Evolutionary conservation across 1,284 basidiomycete species (phyloP), one percentile per base, ranked within the genome.

Genomic region (Peniophora sp.): DNA sequence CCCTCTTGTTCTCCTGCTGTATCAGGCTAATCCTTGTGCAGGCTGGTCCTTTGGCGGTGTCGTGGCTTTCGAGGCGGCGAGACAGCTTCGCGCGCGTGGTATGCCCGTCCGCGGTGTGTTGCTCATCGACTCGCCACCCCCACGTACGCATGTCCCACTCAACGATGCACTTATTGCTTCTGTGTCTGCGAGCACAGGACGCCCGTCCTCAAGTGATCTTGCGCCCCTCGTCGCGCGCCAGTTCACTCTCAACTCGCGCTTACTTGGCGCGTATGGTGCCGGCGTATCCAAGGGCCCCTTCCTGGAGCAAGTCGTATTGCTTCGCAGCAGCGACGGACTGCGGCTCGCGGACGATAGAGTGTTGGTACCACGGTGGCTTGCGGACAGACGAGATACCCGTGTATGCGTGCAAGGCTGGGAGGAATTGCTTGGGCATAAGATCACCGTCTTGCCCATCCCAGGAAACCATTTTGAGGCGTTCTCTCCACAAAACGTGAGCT

Each of bases 21-120:
- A 32, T 6, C 12, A 32, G 6, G 11, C 6, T 53, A 36, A 36
- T 36, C 10, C 34, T 36, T n/a, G n/a, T n/a, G n/a, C n/a, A 84
- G 85, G 85, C 0, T 88, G 86, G 85, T 89, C 85, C 3, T 85
- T 88, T 59, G 85, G 85, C 16, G 85, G 85, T 2, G 75, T 86
- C 10, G 75, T 79, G 0, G 82, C 85, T 0, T 85, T 78, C 57
- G 83, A 86, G 58, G 65, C 77, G 5, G 76, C 81, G n/a, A 71
- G 71, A 1, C 72, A 77, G 36, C 71, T 87, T n/a, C 56, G 61
- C n/a, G 57, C 57, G 11, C 63, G 57, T 6, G 79, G 76, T 1
- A 56, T 73, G 11, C 52, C 55, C 1, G 77, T 83, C 16, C 65
- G 68, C 51, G 85, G 83, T 0, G 67, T 89, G 41, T 57, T 87